Evolutionary conservation across 1,139 yeast species (phyloP).

Genomic region (Eremothecium gossypii): DNA sequence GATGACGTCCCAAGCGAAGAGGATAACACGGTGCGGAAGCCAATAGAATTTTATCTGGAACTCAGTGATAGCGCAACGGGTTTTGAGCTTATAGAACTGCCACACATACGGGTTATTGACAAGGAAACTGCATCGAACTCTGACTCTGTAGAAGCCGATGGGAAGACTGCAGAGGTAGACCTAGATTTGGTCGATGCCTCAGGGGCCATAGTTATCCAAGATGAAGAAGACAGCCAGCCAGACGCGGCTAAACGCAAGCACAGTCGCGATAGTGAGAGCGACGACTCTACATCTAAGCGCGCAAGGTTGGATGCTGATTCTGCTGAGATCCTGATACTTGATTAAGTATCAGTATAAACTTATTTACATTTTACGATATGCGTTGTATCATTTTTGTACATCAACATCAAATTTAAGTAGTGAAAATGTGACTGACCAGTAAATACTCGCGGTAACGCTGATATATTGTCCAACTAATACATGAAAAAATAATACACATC

Average conservation of each 20-base stretch:
- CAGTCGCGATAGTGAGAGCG: not conserved
- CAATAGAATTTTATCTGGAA: conserved; percentile 58
- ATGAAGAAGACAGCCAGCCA: conserved; percentile 5
- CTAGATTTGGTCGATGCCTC: conserved; percentile 5
- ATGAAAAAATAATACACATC: conserved; percentile 9
- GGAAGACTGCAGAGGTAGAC: conserved; percentile 10
- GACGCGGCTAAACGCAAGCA: not conserved
- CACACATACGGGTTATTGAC: conserved; percentile 29
- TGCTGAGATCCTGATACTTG: not conserved
- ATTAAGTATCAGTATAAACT: not conserved
- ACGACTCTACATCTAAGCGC: not conserved
- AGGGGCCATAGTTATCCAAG: conserved; percentile 10
- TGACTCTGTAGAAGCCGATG: conserved; percentile 18
- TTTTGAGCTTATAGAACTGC: conserved; percentile 25
- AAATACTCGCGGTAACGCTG: not conserved
- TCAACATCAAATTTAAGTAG: too few relatives aligned
- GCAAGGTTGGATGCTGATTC: not conserved
- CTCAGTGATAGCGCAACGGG: conserved; percentile 12
- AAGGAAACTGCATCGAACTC: conserved; percentile 8
- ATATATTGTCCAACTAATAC: conserved; percentile 5
- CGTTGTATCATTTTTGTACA: too few relatives aligned
- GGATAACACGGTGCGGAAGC: conserved; percentile 53
- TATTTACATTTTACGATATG: too few relatives aligned
- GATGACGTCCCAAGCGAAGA: conserved; percentile 47
- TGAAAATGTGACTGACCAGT: too few relatives aligned